Conservation (phyloP, 2,329 filamentous ascomycete genomes). For the Cladosporium sp. region DNA sequence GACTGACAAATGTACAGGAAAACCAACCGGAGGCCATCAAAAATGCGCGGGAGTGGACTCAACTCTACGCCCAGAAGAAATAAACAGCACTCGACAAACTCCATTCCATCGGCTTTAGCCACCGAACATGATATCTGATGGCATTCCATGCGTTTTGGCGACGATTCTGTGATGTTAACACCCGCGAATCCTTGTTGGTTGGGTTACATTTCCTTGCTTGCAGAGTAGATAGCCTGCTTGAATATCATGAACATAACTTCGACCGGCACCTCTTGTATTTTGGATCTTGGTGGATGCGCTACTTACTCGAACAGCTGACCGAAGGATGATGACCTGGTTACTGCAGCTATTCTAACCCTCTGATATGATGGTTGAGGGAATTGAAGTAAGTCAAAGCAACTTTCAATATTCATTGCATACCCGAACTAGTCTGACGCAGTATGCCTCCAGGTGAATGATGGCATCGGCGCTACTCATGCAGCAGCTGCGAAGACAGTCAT, state of each 20-base stretch:
- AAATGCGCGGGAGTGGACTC: conserved; percentile 89
- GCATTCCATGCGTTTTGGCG: conserved; percentile 11
- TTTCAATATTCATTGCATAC: too few relatives aligned
- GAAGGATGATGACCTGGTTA: too few relatives aligned
- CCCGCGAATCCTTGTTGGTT: neutral
- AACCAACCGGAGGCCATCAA: conserved; percentile 88
- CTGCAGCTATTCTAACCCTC: too few relatives aligned
- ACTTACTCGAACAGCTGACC: too few relatives aligned
- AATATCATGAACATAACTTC: conserved; percentile 6
- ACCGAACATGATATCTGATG: neutral
- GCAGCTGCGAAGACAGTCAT: too few relatives aligned
- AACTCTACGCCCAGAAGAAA: conserved; percentile 59
- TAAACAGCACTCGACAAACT: conserved; percentile 6
- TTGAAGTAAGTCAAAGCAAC: too few relatives aligned
- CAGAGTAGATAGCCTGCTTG: conserved; percentile 5
- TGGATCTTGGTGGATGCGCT: too few relatives aligned
- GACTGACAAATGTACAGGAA: conserved; percentile 46
- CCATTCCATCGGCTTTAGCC: neutral
- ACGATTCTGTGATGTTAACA: conserved; percentile 1
- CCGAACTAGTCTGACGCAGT: too few relatives aligned
- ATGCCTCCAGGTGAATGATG: too few relatives aligned
- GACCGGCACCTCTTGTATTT: too few relatives aligned
- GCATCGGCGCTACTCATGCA: too few relatives aligned
- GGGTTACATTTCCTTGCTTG: neutral
- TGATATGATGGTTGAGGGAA: too few relatives aligned